Percentiles rank a stretch among this genome's conserved stretches.
phyloP scores from a whole-genome alignment of 2,329 filamentous ascomycete genomes.

The Sporothrix brunneoviolacea region DNA sequence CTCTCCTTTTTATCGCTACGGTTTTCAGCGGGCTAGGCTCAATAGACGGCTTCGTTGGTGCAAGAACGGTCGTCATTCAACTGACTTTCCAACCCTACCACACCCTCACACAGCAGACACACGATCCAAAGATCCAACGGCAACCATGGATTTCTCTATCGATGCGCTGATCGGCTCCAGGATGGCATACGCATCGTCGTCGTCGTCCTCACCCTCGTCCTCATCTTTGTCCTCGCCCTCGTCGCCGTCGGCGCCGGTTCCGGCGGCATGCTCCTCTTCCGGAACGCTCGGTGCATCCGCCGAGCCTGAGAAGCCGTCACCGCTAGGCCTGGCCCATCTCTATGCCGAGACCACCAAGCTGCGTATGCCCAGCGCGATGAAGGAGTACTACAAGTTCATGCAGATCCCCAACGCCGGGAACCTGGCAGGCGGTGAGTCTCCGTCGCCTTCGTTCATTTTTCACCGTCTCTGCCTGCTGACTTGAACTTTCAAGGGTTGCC shows the following conservation, averaged over 20 bases:
- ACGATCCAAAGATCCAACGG: no score
- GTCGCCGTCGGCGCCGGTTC: neutral
- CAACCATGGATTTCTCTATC: slow-evolving; percentile 5
- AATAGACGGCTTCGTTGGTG: no score
- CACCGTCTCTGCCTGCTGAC: neutral
- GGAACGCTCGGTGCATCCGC: neutral
- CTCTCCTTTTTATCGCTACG: neutral
- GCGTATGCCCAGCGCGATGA: slow-evolving; percentile 60
- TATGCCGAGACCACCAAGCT: slow-evolving; percentile 63
- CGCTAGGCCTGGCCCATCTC: slow-evolving; percentile 73
- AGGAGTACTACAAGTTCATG: slow-evolving; percentile 83
- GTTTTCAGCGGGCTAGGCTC: no score
- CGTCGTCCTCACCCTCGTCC: neutral
- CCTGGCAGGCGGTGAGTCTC: slow-evolving; percentile 50
- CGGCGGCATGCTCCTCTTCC: neutral
- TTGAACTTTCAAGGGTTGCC: slow-evolving; percentile 58
- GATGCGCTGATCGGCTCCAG: slow-evolving; percentile 9
- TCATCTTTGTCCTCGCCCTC: neutral
- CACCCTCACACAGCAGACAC: no score
- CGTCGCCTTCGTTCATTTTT: neutral
- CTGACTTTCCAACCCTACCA: no score
- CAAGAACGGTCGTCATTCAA: no score
- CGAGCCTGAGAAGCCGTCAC: slow-evolving; percentile 32
- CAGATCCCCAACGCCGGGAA: slow-evolving; percentile 55
- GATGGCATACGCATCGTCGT: neutral